Percentiles rank a stretch among this genome's conserved stretches.
Conservation (phyloP, 202 grass and related monocot genomes). For the Bolboschoenoplectus hybrid region DNA sequence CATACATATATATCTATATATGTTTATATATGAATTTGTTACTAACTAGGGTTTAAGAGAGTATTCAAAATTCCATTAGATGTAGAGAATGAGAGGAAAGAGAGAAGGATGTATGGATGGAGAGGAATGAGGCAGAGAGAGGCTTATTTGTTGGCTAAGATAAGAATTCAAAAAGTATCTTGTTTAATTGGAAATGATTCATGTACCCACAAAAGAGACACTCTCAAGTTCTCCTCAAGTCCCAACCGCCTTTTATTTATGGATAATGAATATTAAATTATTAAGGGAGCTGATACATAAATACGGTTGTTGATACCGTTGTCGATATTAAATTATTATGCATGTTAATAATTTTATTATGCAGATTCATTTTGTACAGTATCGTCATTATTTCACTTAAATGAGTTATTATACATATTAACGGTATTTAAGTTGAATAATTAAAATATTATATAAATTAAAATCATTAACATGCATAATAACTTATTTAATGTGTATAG, state of each 20-base stretch:
- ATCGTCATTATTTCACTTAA: too few species aligned
- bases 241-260: neutral
- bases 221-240: neutral
- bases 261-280: neutral
- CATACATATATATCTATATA: too few species aligned
- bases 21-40: too few species aligned
- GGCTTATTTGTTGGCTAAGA: neutral
- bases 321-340: too few species aligned
- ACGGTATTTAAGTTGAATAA: too few species aligned
- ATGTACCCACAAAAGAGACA: neutral
- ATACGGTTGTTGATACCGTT: too few species aligned
- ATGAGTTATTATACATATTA: too few species aligned
- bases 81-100: neutral
- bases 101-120: conserved; percentile 6
- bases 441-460: too few species aligned
- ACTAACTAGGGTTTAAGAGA: neutral
- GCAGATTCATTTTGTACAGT: too few species aligned
- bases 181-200: conserved; percentile 8
- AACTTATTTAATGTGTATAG: too few species aligned
- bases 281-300: neutral
- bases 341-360: too few species aligned
- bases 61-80: conserved; percentile 7
- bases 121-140: conserved; percentile 13
- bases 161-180: conserved; percentile 7
- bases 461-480: too few species aligned